These are phyloP conservation scores for Penicillium bovifimosum DNA, from an alignment of 495 filamentous ascomycete genomes.

Conservation along the genomic window DNA sequence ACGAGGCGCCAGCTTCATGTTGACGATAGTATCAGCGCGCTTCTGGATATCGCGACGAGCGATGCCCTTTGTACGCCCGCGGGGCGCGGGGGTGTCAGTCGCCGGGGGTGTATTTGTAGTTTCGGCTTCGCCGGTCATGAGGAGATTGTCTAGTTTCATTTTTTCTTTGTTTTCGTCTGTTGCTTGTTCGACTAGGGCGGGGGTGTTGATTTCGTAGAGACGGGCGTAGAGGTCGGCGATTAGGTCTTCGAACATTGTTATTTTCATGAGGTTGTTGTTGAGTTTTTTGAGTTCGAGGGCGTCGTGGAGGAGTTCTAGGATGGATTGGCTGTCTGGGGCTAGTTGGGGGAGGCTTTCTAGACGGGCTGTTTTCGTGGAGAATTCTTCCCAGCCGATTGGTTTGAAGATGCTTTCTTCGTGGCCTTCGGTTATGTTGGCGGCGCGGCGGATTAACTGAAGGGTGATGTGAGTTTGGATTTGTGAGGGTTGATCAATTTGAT, in stretches of 20 bases:
- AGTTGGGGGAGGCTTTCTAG: slow-evolving; percentile 49
- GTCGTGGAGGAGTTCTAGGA: slow-evolving; percentile 74
- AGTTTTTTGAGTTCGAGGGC: slow-evolving; percentile 84
- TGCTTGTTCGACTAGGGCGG: slow-evolving; percentile 41
- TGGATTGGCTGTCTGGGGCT: slow-evolving; percentile 29
- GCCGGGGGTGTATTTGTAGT: slow-evolving; percentile 29
- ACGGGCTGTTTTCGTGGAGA: slow-evolving; percentile 54
- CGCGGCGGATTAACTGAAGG: too few species aligned
- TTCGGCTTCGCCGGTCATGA: slow-evolving; percentile 41
- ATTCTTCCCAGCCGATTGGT: slow-evolving; percentile 72
- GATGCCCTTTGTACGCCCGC: slow-evolving; percentile 54
- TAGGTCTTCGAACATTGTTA: slow-evolving; percentile 79
- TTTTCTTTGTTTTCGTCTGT: slow-evolving; percentile 50
- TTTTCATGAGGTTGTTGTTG: slow-evolving; percentile 80
- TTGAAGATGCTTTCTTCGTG: slow-evolving; percentile 77
- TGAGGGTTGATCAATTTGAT: too few species aligned
- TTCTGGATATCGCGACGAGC: slow-evolving; percentile 59
- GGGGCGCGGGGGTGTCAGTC: slow-evolving; percentile 40
- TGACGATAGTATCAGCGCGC: slow-evolving; percentile 54
- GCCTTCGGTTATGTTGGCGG: slow-evolving; percentile 57
- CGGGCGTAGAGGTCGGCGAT: slow-evolving; percentile 79
- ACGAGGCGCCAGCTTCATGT: slow-evolving; percentile 36
- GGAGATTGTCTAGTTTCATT: slow-evolving; percentile 56
- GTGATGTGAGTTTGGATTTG: too few species aligned
- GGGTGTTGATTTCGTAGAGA: slow-evolving; percentile 59